Evolutionary conservation across 176 grass and related monocot genomes (phyloP), one percentile per base, ranked within the genome.

Genomic region (Musa schizocarpa): DNA sequence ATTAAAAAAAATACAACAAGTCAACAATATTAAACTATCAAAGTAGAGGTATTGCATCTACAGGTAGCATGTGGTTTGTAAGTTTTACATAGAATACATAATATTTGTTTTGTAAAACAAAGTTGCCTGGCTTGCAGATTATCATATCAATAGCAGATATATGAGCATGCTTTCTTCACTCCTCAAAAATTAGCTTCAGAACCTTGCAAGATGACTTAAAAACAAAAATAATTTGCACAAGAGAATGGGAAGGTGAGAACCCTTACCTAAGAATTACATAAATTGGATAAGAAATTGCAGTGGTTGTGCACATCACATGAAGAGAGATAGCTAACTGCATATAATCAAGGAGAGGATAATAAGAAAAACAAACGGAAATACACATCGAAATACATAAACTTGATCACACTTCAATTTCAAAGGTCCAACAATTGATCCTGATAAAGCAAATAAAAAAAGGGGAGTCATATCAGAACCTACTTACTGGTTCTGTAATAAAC

Each of bases 231-330:
- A 52, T 68, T 54, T 9, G 9, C 24, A 74, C 57, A 79, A 22
- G 56, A 50, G 21, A 21, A 57, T 11, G 50, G 11, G 9, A 83
- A 59, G 63, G 55, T 49, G 49, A 22, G 57, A 74, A 82, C 72
- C 13, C 88, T 89, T 91, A 98, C 95, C 83, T 93, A 77, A 98
- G 86, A 91, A 93, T 98, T 50, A 98, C 88, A 71, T 85, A 85
- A 82, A 81, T 82, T 72, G 95, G 95, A 93, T 89, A 94, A 49
- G 83, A 20, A 71, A 98, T 80, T 73, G 87, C 71, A 87, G 84
- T 68, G 48, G 84, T 89, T 80, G 88, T 89, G 85, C 89, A 77
- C 68, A 94, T 63, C 72, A 94, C 79, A 82, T 94, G 84, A 76
- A 87, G 81, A 87, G 83, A 76, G 82, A 89, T 77, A 83, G 82